These are phyloP conservation scores for Scheffersomyces amazonensis DNA, from an alignment of 805 yeast species.

Conservation along the genomic window DNA sequence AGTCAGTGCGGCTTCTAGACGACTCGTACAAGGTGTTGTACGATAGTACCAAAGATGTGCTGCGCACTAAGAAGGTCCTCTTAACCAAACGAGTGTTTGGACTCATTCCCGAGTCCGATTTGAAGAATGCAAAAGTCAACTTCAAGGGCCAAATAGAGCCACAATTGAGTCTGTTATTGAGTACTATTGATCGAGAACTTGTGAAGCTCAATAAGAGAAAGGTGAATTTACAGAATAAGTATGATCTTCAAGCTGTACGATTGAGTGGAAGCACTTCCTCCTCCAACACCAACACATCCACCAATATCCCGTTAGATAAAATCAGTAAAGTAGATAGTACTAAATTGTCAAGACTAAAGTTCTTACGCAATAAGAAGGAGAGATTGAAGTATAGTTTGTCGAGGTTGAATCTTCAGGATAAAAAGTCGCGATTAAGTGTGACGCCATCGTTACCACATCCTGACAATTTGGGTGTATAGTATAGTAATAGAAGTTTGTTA, in stretches of 20 bases:
- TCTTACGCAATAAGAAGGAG: constrained; percentile 41
- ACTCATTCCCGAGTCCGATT: constrained; percentile 47
- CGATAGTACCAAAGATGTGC: constrained; percentile 36
- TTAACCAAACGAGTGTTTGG: constrained; percentile 47
- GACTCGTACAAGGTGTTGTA: constrained; percentile 31
- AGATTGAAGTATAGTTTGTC: constrained; percentile 40
- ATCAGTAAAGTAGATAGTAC: constrained; percentile 18
- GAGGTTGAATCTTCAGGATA: background rate
- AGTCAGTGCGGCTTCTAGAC: constrained; percentile 30
- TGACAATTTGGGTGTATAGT: no score
- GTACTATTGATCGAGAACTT: constrained; percentile 29
- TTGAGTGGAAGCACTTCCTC: background rate
- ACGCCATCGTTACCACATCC: constrained; percentile 3
- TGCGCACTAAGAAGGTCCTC: constrained; percentile 38
- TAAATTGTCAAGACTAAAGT: constrained; percentile 36
- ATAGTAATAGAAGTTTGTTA: no score
- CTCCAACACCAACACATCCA: constrained; percentile 9
- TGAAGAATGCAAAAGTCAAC: constrained; percentile 36
- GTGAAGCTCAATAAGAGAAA: constrained; percentile 29
- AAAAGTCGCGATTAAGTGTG: background rate
- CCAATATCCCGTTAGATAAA: background rate
- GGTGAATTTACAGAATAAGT: constrained; percentile 29
- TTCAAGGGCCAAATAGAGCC: constrained; percentile 41
- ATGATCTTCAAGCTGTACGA: constrained; percentile 9
- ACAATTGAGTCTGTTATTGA: constrained; percentile 30